Base-by-base conservation (phyloP, 371 early-diverging fungal genomes). In the Actinomucor elegans region DNA sequence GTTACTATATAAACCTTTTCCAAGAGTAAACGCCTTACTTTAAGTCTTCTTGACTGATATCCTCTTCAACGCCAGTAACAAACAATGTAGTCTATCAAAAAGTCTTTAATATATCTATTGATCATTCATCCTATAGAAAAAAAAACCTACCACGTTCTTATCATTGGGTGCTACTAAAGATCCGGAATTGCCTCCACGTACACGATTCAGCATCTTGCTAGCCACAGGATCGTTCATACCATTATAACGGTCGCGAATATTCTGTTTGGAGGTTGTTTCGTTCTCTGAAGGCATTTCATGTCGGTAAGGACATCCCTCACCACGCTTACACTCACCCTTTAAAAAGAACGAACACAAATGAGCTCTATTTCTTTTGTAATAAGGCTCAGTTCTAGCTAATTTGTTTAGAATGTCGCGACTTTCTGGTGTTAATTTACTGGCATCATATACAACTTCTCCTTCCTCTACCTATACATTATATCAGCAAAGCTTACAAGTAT, bases 311-410 rank as follows among this genome's bases (percentile, higher is more conserved):
- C 98, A 97, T 50, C 86, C 87, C 29, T 85, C 87, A 37, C 97
- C 97, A 38, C 97, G 89, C 10, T 77, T 95, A 67, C 98, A 97
- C 49, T 87, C 84, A 32, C 96, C 98, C 56, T 92, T 93, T 27
- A 91, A 89, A 76, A 84, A 98, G 70, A 98, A 97, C 5, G 97
- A 91, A 66, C 99, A 98, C 23, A 97, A 84, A 54, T 94, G 95
- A 11, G 94, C 82, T 35, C 89, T 67, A 63, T 95, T 96, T 43
- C 97, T 85, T 67, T 92, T 89, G 61, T 94, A 93, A 67, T 93
- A 94, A 5, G 99, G 98, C 34, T 91, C 94, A 18, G 74, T 85
- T 55, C 93, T 79, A 18, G 95, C 88, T 62, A 98, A 74, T 56
- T 84, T 84, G 62, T 78, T 80, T 34, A 98, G 71, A 46, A 87